Conservation (phyloP, 345 rosid genomes). For the Sonneratia alba region DNA sequence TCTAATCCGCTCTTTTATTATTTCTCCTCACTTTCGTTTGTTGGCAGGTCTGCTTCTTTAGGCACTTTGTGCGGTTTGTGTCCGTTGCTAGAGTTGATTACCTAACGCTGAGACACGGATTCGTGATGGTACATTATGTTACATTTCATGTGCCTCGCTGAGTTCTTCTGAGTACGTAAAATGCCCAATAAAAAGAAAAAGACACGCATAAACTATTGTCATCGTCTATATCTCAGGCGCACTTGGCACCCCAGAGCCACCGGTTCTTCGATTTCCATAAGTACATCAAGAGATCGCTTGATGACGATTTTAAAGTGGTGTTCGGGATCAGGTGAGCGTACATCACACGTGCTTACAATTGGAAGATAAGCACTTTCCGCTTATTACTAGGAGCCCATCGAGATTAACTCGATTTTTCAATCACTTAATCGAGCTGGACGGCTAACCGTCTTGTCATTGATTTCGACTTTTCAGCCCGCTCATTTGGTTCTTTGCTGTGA, state of each 20-base stretch:
- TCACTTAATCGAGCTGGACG: too few relatives aligned
- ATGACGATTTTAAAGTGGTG: constrained; percentile 78
- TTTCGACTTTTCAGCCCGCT: constrained; percentile 40
- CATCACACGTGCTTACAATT: too few relatives aligned
- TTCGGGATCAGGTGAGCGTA: constrained; percentile 65
- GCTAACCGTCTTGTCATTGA: background rate
- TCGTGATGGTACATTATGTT: constrained; percentile 47
- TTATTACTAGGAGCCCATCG: too few relatives aligned
- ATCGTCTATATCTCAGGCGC: constrained; percentile 46
- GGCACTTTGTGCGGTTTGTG: constrained; percentile 49
- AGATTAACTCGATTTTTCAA: too few relatives aligned
- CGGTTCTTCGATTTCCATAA: constrained; percentile 56
- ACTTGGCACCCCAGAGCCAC: constrained; percentile 68
- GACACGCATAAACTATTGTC: background rate
- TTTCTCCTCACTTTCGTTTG: too few relatives aligned
- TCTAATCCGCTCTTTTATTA: too few relatives aligned
- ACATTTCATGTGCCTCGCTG: background rate
- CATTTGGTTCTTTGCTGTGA: constrained; percentile 69
- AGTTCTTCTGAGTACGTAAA: too few relatives aligned
- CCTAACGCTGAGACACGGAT: constrained; percentile 81
- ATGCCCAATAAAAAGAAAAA: background rate
- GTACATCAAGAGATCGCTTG: constrained; percentile 82
- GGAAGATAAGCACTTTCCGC: too few relatives aligned
- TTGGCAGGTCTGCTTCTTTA: constrained; percentile 71
- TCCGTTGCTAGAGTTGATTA: constrained; percentile 87